Base-by-base conservation (phyloP, 805 yeast species). In the Lipomyces anomalus region DNA sequence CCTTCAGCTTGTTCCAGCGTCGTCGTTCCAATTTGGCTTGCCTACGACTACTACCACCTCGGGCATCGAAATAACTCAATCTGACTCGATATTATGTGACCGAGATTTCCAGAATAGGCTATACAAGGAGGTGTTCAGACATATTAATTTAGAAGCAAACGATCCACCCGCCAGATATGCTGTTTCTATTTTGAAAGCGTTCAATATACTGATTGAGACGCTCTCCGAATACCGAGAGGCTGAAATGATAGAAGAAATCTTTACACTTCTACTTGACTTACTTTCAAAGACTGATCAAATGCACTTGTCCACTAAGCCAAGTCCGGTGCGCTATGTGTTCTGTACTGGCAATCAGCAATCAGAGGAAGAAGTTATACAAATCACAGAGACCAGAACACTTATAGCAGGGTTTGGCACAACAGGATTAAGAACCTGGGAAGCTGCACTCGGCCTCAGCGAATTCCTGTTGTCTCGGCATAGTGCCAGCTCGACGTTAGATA, bases 351-450 rank as follows among this genome's bases (percentile, higher is more conserved):
- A 22, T 3, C 17, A 4, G 3, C 22, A 7, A 5, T 11, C 22
- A 11, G 13, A 18, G 23, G 33, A 18, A 6, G 47, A 46, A 21
- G 9, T 23, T 5, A 40, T 61, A n/a, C 41, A 22, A 13, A 42
- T 60, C 24, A 26, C 32, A 7, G 67, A 62, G 43, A 48, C 46
- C 13, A 47, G 61, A 17, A 43, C 48, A 23, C 43, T 61, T 7
- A 51, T 67, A 20, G 53, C 61, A 18, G 56, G 56, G 4, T 52
- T 43, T n/a, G 95, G 94, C 4, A 82, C 95, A 1, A 90, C 97
- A 0, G 97, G 97, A 0, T 65, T 79, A 44, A 68, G 97, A 34
- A 90, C 97, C 0, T 89, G 97, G 97, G 96, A 87, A 59, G 97
- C 95, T 2, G 83, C 95, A 0, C 55, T 84, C 4, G 85, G 70